Evolutionary conservation across 2,329 filamentous ascomycete species (phyloP).

Genomic region (Calonectria ilicicola): DNA sequence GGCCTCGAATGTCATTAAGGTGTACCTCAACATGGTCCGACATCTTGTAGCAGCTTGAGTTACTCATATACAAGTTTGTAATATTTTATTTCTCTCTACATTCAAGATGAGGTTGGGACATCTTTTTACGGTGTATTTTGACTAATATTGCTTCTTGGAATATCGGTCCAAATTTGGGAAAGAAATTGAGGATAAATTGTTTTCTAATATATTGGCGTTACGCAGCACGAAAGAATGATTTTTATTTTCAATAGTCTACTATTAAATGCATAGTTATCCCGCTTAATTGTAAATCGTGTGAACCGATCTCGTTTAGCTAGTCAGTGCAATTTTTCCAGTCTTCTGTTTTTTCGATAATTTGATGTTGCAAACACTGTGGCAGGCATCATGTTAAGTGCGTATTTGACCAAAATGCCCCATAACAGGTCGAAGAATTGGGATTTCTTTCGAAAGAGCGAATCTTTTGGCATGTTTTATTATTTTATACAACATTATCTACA

Average conservation of each 20-base stretch:
- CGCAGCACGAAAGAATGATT: neutral
- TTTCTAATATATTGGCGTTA: neutral
- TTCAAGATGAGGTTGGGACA: neutral
- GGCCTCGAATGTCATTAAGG: neutral
- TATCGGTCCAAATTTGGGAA: neutral
- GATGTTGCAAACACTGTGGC: neutral
- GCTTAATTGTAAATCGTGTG: no score
- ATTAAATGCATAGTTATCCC: no score
- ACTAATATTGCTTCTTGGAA: neutral
- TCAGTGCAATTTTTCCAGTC: neutral
- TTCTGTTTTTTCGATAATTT: neutral
- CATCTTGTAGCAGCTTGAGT: neutral
- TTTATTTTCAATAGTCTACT: no score
- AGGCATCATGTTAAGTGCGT: neutral
- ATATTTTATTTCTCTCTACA: constrained; percentile 11
- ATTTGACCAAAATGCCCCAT: constrained; percentile 12
- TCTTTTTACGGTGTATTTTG: neutral
- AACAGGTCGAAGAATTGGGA: constrained; percentile 10
- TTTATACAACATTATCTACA: constrained; percentile 10
- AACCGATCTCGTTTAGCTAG: no score
- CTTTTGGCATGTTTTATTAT: neutral
- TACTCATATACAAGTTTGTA: neutral
- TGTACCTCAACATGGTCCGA: neutral
- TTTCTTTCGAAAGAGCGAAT: constrained; percentile 14
- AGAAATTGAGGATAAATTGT: neutral